Evolutionary conservation across 345 rosid species (phyloP).

Genomic region (Pugionium dolabratum): DNA sequence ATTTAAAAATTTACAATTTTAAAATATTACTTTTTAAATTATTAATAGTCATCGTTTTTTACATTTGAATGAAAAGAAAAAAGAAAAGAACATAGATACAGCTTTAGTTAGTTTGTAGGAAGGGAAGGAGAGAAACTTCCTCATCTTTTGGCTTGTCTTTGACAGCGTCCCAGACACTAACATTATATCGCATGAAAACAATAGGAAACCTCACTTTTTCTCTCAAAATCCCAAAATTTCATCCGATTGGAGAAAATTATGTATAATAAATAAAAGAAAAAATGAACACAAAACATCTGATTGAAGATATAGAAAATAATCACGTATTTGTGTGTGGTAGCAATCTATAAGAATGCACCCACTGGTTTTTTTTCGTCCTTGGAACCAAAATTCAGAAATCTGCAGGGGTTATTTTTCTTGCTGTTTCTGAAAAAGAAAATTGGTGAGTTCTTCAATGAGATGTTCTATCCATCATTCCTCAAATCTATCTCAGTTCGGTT

Average conservation of each 20-base stretch:
- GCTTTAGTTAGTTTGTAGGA: slow-evolving; percentile 27
- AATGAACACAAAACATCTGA: slow-evolving; percentile 22
- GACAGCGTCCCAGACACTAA: slow-evolving; percentile 34
- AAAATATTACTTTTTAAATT: too few relatives aligned
- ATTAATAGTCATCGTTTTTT: slow-evolving; percentile 26
- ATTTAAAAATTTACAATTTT: too few relatives aligned
- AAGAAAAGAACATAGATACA: slow-evolving; percentile 2
- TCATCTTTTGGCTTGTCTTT: too few relatives aligned
- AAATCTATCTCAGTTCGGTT: slow-evolving; percentile 38
- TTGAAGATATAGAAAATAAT: slow-evolving; percentile 18
- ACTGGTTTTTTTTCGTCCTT: slow-evolving; percentile 8
- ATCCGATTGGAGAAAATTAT: slow-evolving; percentile 21
- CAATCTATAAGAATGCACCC: slow-evolving; percentile 29
- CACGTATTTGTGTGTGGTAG: slow-evolving; percentile 29
- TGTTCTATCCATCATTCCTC: slow-evolving; percentile 33
- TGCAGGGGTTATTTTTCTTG: slow-evolving; percentile 6
- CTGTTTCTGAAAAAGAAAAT: slow-evolving; percentile 24
- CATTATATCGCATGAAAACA: slow-evolving; percentile 23
- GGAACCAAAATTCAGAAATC: slow-evolving; percentile 37
- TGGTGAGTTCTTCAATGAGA: slow-evolving; percentile 30
- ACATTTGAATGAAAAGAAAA: slow-evolving; percentile 22
- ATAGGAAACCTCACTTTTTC: neutral
- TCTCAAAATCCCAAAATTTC: slow-evolving; percentile 23
- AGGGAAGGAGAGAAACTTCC: slow-evolving; percentile 31
- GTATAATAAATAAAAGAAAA: slow-evolving; percentile 7